Evolutionary conservation across 371 early-diverging fungal species (phyloP).

Genomic region (Edhazardia aedis): DNA sequence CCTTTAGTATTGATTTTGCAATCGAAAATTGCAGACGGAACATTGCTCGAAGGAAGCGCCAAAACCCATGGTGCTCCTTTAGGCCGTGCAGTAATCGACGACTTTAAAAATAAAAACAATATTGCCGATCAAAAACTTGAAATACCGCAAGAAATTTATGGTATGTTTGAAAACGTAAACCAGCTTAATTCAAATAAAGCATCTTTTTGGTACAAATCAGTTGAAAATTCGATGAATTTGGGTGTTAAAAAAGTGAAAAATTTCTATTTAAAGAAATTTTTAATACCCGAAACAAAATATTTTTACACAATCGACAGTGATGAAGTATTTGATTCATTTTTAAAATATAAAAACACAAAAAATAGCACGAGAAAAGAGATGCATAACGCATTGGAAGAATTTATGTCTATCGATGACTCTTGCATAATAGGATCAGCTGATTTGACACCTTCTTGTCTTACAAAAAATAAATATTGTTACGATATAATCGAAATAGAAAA

Average conservation of each 20-base stretch:
- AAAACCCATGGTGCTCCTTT: slow-evolving; percentile 70
- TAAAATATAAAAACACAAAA: no score
- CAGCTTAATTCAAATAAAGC: slow-evolving; percentile 51
- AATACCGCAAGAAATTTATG: slow-evolving; percentile 49
- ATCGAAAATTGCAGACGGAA: slow-evolving; percentile 57
- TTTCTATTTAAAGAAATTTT: no score
- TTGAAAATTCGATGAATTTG: no score
- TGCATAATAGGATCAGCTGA: slow-evolving; percentile 92
- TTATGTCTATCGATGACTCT: slow-evolving; percentile 51
- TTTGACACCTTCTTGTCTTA: slow-evolving; percentile 79
- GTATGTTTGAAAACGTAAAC: slow-evolving; percentile 50
- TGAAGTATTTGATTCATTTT: no score
- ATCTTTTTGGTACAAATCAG: slow-evolving; percentile 54
- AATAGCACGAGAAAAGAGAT: slow-evolving; percentile 38
- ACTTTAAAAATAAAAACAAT: slow-evolving; percentile 61
- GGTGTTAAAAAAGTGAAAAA: no score
- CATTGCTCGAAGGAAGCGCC: slow-evolving; percentile 59
- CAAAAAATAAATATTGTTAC: slow-evolving; percentile 68
- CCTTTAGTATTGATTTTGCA: slow-evolving; percentile 36
- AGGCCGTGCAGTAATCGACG: slow-evolving; percentile 56
- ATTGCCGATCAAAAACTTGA: slow-evolving; percentile 56
- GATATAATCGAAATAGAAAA: slow-evolving; percentile 58
- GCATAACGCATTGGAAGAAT: slow-evolving; percentile 57
- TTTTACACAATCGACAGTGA: no score
- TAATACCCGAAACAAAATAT: no score